Evolutionary conservation across 768 basidiomycete species (phyloP).

Genomic region (Hemileccinum impolitum): DNA sequence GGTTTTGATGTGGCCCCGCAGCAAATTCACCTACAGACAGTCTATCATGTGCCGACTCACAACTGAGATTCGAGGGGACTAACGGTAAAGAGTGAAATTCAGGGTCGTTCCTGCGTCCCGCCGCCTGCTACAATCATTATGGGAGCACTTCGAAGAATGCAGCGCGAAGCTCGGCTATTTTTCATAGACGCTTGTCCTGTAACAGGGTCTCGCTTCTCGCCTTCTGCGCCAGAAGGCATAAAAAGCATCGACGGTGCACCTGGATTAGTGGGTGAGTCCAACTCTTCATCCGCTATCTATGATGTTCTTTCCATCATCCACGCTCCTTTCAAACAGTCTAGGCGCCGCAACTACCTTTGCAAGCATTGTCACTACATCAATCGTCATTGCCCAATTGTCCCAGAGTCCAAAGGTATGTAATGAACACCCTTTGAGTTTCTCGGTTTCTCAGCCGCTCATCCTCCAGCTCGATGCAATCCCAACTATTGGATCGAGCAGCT

Average conservation of each 20-base stretch:
- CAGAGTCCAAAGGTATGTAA: conserved; percentile 4
- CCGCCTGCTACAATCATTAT: neutral
- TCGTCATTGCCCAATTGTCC: conserved; percentile 4
- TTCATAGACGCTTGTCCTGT: neutral
- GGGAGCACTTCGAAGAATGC: neutral
- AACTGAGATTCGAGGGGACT: neutral
- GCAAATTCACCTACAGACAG: too few species aligned
- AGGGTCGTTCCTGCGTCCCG: conserved; percentile 2
- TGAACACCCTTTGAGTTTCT: neutral
- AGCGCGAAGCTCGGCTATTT: conserved; percentile 4
- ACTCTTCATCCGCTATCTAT: conserved; percentile 4
- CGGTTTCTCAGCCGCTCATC: neutral
- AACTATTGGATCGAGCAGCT: conserved; percentile 24
- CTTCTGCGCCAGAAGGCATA: neutral
- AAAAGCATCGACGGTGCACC: neutral
- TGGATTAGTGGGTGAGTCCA: conserved; percentile 4
- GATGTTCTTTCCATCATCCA: conserved; percentile 1
- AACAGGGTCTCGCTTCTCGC: conserved; percentile 3
- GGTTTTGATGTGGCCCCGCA: too few species aligned
- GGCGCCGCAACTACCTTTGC: conserved; percentile 4
- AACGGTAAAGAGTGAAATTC: neutral
- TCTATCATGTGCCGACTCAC: too few species aligned
- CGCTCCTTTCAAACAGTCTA: neutral
- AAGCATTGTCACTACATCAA: conserved; percentile 1
- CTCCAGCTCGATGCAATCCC: conserved; percentile 30